Percentiles rank a stretch among this genome's conserved stretches.
phyloP scores from a whole-genome alignment of 1,284 basidiomycete species.

The Hortiboletus rubellus region DNA sequence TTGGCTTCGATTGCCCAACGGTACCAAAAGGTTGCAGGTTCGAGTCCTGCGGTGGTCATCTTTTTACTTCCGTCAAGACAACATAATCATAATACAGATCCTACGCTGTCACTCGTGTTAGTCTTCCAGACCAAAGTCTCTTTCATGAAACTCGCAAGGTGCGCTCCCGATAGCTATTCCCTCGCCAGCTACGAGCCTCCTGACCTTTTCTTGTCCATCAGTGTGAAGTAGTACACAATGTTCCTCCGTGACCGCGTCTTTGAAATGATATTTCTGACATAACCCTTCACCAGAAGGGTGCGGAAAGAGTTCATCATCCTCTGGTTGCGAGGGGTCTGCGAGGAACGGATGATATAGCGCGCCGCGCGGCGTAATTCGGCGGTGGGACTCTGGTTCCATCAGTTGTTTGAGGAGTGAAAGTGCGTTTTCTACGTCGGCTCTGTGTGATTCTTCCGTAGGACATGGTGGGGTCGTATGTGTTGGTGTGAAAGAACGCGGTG shows the following conservation, averaged over 20 bases:
- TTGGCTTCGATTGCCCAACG: constrained; percentile 75
- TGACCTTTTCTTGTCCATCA: constrained; percentile 38
- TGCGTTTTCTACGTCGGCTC: constrained; percentile 60
- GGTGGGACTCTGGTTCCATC: constrained; percentile 74
- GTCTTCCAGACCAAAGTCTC: constrained; percentile 16
- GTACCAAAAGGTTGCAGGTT: constrained; percentile 85
- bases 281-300: constrained; percentile 65
- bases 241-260: constrained; percentile 57
- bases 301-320: constrained; percentile 67
- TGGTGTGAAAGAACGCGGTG: constrained; percentile 34
- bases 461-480: constrained; percentile 32
- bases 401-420: constrained; percentile 73
- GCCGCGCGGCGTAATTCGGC: constrained; percentile 71
- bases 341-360: constrained; percentile 83
- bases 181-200: constrained; percentile 57
- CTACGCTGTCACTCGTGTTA: constrained; percentile 5
- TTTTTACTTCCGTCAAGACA: constrained; percentile 17
- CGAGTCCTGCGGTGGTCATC: constrained; percentile 77
- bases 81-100: not conserved
- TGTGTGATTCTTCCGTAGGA: constrained; percentile 44
- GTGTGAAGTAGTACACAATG: constrained; percentile 46
- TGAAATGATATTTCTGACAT: constrained; percentile 58
- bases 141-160: constrained; percentile 68
- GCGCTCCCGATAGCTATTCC: constrained; percentile 65
- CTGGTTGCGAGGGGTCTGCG: constrained; percentile 39